Percentiles rank a stretch among this genome's conserved stretches.
These are phyloP conservation scores for Globisporangium polare DNA, from an alignment of 352 stramenopile species.

Conservation along the genomic window DNA sequence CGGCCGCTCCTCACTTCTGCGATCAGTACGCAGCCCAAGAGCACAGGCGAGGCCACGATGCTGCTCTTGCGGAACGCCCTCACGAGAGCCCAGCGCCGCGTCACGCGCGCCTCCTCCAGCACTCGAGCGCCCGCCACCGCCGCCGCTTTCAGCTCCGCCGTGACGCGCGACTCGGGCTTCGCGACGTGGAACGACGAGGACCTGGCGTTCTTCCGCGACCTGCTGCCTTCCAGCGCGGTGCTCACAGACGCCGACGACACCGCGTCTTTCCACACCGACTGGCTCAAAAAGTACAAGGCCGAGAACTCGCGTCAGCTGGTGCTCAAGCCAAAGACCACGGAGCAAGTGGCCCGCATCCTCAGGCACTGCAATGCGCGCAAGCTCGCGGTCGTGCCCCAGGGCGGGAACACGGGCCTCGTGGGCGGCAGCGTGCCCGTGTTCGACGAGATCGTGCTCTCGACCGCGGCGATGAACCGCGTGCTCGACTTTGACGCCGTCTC, in stretches of 20 bases:
- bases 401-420: conserved; percentile 96
- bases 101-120: not conserved
- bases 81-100: not conserved
- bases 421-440: conserved; percentile 90
- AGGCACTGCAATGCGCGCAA: conserved; percentile 89
- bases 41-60: not conserved
- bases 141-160: conserved; percentile 16
- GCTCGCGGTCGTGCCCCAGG: conserved; percentile 93
- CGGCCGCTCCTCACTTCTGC: too few species aligned
- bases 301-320: conserved; percentile 53
- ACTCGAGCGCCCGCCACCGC: not conserved
- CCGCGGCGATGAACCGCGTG: conserved; percentile 91
- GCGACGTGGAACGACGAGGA: conserved; percentile 55
- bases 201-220: conserved; percentile 55
- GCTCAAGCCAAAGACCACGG: conserved; percentile 80
- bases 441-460: conserved; percentile 94
- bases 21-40: too few species aligned
- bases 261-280: conserved; percentile 68
- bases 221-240: conserved; percentile 53
- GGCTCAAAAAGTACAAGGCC: conserved; percentile 83
- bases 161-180: conserved; percentile 34
- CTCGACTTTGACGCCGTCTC: conserved; percentile 86
- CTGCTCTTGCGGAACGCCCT: not conserved
- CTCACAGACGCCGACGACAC: conserved; percentile 70
- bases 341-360: conserved; percentile 87